phyloP scores from a whole-genome alignment of 2,329 filamentous ascomycete genomes.

The Monosporascus sp. region DNA sequence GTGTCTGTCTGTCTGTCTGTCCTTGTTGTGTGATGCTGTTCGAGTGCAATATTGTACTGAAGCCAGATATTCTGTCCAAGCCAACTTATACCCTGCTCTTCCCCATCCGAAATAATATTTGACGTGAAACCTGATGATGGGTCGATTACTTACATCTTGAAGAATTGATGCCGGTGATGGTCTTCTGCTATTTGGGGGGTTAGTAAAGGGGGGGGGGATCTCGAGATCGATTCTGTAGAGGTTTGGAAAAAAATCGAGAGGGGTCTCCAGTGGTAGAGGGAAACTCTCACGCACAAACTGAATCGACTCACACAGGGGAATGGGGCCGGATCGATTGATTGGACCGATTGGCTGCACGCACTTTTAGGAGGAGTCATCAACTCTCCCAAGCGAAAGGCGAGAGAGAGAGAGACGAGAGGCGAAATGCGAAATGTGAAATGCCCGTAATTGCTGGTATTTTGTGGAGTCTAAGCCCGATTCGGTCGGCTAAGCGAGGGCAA shows the following conservation, averaged over 20 bases:
- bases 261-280: background rate
- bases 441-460: conserved; percentile 17
- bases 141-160: conserved; percentile 27
- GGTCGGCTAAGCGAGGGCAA: conserved; percentile 25
- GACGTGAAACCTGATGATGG: background rate
- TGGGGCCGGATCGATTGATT: background rate
- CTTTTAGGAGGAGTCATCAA: background rate
- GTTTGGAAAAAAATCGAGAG: background rate
- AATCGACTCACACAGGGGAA: background rate
- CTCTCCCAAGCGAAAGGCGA: background rate
- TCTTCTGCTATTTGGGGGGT: conserved; percentile 21
- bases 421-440: background rate
- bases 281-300: background rate
- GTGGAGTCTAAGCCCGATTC: conserved; percentile 21
- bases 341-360: background rate
- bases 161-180: conserved; percentile 20
- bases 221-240: background rate
- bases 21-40: no score
- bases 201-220: conserved; percentile 20
- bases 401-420: no score
- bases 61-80: background rate
- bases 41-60: background rate
- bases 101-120: background rate
- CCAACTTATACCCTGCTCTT: no score
- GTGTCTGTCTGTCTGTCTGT: background rate